Base-by-base conservation (phyloP, 768 basidiomycete species). In the Fibroporia radiculosa region DNA sequence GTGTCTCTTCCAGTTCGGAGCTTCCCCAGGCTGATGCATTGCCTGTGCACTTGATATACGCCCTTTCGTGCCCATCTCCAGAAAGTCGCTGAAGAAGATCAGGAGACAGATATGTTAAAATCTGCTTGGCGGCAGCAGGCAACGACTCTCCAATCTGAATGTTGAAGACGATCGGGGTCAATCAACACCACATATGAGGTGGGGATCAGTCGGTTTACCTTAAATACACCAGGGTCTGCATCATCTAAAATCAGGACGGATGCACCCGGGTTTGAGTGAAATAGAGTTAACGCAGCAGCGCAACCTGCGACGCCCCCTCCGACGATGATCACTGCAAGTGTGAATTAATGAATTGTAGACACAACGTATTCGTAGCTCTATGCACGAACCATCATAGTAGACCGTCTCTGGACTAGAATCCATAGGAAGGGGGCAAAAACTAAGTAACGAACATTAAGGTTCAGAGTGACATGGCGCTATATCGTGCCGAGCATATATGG, bases 81-180 rank as follows among this genome's bases (percentile, higher is more conserved):
- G 51, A 42, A 16, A 65, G 36, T 7, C 40, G n/a, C 6, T 1
- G 14, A 13, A 23, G 26, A 14, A 51, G 20, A 3, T 6, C 12
- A 1, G 46, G 50, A 19, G 25, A 44, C 37, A 40, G 50, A 39
- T 34, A 59, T 26, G 19, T 48, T 24, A 47, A 56, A 36, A 40
- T 37, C 4, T 44, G 57, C 7, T 35, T 51, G 14, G 63, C 64
- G 22, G 52, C 56, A 12, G 62, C 53, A 4, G 66, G 66, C 7
- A 68, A 54, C 2, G 65, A 65, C 49, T 68, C 66, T 3, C 66
- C 66, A 20, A 68, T 62, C 66, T 67, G 37, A 11, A 12, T 19
- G 12, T 25, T 27, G n/a, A 22, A 3, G 24, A 14, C 4, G 29
- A 48, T 31, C 29, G n/a, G n/a, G 10, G n/a, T 31, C 29, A 36